Evolutionary conservation across 805 yeast genomes (phyloP), one percentile per base, ranked within the genome.

Genomic region (Zygotorulaspora danielsina): DNA sequence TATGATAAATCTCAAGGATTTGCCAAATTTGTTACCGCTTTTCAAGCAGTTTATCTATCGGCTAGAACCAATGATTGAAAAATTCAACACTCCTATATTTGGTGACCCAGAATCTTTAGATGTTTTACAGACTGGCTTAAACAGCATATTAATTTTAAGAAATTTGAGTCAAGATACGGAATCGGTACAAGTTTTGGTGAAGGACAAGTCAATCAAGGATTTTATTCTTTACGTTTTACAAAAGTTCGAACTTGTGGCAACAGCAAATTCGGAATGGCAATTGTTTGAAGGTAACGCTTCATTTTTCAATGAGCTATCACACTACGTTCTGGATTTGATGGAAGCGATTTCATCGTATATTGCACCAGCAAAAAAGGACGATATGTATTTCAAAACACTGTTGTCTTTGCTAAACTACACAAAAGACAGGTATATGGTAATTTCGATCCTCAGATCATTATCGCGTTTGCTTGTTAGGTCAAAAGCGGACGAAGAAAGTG

Each of bases 281-380:
- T 32, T 56, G 3, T 61, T 42, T 45, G 50, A 53, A 15, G 51
- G 60, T 5, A 64, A 68, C 44, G 49, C 64, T 31, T 57, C 68
- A 6, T 51, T 65, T 32, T 63, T 64, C 35, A 72, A 71, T 39
- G 96, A 88, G 57, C 64, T 81, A 19, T 65, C 80, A 32, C 74
- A 71, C 41, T 84, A 85, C 57, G 66, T 80, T 10, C 61, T 86
- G 37, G 98, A 93, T 60, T 73, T 88, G 21, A 73, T 85, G 45
- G 97, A 93, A 58, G 80, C 89, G 2, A 75, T 88, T 21, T 78
- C 90, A 3, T 82, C 96, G 30, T 86, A 85, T 60, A 71, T 84
- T 49, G 78, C 88, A 3, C 89, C 93, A 20, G 83, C 81, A 19
- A 71, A 77, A 17, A 72, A 77, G 36, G 79, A 81, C 49, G 93